Base-by-base conservation (phyloP, 495 filamentous ascomycete species). In the Hypoxylon crocopeplum region DNA sequence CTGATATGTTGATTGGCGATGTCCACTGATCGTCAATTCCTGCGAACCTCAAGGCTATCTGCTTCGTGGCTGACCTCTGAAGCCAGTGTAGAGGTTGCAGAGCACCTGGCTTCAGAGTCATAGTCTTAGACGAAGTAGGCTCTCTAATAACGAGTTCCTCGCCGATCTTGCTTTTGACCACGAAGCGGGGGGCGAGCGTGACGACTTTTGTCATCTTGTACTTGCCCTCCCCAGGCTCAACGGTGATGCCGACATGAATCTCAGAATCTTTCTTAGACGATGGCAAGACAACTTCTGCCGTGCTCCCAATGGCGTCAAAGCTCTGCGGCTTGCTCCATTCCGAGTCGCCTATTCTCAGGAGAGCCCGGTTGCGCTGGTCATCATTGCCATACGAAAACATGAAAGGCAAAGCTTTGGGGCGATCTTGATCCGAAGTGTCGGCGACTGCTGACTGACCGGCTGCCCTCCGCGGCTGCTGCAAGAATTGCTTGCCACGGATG, bases 21-120 rank as follows among this genome's bases (percentile, higher is more conserved):
- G 95, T 96, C 95, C 95, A 98, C 70, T 93, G 89, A 72, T 97
- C 96, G 79, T 95, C 96, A 32, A 96, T 84, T 0, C 94, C 95
- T 0, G 94, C 90, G 75, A 93, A 97, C 74, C 93, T 95, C 7
- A 98, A 75, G 45, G 89, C 93, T 13, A 98, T 79, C 72, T 98
- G 94, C 71, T 97, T 97, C 44, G 87, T 84, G 4, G 83, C 79
- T 8, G 82, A 82, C 64, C 87, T 86, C 41, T 92, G 88, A 44
- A 98, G 77, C 77, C 91, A 98, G 56, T 96, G 87, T 29, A 98
- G 77, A 32, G 95, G 92, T 32, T 91, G 79, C 20, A 96, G 79
- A 15, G 90, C 84, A 7, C 89, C 88, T 15, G 82, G 80, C 67
- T 89, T 90, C 20, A 97, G 72, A 3, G 84, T 83, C 72, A 92